phyloP scores from a whole-genome alignment of 345 rosid species.

The Camelina laxa region DNA sequence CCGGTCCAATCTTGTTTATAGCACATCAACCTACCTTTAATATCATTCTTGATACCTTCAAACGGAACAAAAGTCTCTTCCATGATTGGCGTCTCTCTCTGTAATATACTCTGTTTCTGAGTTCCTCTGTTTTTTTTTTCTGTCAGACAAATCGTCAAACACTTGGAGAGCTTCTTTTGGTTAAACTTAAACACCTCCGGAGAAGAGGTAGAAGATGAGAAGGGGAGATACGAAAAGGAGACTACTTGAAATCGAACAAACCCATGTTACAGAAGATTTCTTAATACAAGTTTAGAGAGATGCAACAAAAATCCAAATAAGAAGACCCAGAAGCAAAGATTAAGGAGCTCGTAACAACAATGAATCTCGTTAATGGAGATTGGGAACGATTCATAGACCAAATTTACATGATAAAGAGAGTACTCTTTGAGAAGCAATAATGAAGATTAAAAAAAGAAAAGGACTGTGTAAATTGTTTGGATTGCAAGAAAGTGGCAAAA shows the following conservation, averaged over 20 bases:
- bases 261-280: conserved; percentile 34
- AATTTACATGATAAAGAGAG: conserved; percentile 40
- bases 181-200: not conserved
- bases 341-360: conserved; percentile 28
- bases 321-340: conserved; percentile 4
- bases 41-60: conserved; percentile 84
- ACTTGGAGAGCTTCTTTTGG: conserved; percentile 32
- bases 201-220: not conserved
- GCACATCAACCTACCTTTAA: conserved; percentile 77
- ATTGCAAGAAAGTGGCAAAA: conserved; percentile 31
- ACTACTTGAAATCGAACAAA: conserved; percentile 35
- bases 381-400: conserved; percentile 23
- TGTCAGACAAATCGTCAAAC: conserved; percentile 33
- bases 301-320: conserved; percentile 17
- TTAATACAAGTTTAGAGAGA: conserved; percentile 7
- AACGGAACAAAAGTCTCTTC: conserved; percentile 91
- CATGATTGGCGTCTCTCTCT: conserved; percentile 48
- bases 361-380: conserved; percentile 31
- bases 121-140: conserved; percentile 27
- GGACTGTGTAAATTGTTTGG: conserved; percentile 25
- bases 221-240: not conserved
- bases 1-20: conserved; percentile 95
- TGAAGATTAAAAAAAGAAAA: not conserved
- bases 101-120: conserved; percentile 31
- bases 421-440: conserved; percentile 20